Conservation (phyloP, 2,329 filamentous ascomycete genomes). For the Phaeosphaeria sp. region DNA sequence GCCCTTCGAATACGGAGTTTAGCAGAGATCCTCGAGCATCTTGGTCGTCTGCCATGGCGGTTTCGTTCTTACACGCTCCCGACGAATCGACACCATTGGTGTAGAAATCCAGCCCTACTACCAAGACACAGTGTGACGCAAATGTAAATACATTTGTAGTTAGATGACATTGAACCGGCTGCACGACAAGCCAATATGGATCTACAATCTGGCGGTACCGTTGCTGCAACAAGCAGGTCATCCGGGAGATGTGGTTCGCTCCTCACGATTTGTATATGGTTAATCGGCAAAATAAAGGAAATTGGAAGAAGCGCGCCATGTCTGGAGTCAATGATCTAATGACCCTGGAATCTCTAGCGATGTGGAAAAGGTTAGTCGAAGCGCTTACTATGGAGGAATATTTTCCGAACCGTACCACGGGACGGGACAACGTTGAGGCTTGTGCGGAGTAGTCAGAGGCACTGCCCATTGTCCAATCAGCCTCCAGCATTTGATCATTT, state of each 20-base stretch:
- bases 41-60: neutral
- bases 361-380: neutral
- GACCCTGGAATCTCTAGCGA: slow-evolving; percentile 1
- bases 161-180: neutral
- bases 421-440: neutral
- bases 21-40: neutral
- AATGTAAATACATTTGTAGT: neutral
- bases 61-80: neutral
- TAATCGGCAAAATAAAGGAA: slow-evolving; percentile 5
- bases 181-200: neutral
- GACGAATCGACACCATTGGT: neutral
- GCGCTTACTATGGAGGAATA: slow-evolving; percentile 3
- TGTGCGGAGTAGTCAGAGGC: neutral
- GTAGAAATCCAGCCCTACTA: neutral
- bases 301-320: neutral
- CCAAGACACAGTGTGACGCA: neutral
- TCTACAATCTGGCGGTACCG: neutral
- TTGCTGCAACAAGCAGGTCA: neutral
- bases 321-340: neutral
- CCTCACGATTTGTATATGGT: neutral
- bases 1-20: neutral
- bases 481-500: neutral
- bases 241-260: neutral
- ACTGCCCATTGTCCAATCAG: neutral
- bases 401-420: slow-evolving; percentile 1